Evolutionary conservation across 2,329 filamentous ascomycete species (phyloP), one percentile per base, ranked within the genome.

Genomic region (Aspergillus sp.): DNA sequence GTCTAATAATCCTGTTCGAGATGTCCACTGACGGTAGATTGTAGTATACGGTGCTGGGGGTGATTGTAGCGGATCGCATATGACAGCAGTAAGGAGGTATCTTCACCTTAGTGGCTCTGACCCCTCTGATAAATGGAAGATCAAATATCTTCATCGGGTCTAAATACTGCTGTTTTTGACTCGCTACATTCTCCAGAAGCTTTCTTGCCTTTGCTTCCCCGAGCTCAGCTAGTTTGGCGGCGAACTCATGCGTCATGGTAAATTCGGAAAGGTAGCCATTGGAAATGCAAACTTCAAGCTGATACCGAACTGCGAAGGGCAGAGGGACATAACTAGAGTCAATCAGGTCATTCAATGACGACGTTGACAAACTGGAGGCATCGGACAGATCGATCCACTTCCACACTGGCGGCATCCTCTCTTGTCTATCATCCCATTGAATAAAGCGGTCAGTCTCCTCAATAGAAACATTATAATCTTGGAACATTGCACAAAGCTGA

Each of bases 251-350:
- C 1, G 80, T 83, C 48, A 98, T 83, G 50, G 84, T 90, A 71
- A 91, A 86, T 73, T 97, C 94, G 56, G 88, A 89, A 11, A 99
- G 78, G 23, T 87, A 81, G 0, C 88, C 87, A 27, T 89, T 86
- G 0, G 93, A 96, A n/a, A 98, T 83, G 71, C 94, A 98, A 0
- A 92, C 93, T 73, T 99, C 94, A 0, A 99, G 84, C 72, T 96
- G 92, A 71, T 98, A 99, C 15, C 91, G 85, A 1, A 96, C 85
- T 0, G 86, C 78, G 62, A 92, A 97, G 0, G 85, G 78, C 3
- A 94, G 80, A 57, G 76, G 65, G 30, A 80, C 67, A 63, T 77
- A 74, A 8, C 64, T 66, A 21, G 72, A 63, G 21, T 74, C 62
- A 65, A 67, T 65, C 39, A 78, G 64, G 27, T 76, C 75, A 23